These are phyloP conservation scores for Cryptomeria japonica DNA, from an alignment of 75 land plant species.

Conservation along the genomic window DNA sequence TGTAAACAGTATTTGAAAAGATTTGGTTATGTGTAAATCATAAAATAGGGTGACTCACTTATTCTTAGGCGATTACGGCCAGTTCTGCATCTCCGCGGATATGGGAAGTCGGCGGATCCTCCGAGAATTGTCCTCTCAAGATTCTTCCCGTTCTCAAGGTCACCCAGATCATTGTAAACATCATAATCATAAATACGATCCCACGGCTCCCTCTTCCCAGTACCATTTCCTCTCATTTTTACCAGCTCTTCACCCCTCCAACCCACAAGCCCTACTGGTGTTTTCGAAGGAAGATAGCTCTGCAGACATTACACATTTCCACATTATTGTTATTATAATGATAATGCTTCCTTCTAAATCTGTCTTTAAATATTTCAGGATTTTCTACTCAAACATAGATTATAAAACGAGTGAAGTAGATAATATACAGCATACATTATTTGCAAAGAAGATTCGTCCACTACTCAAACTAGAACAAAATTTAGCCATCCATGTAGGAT, in stretches of 20 bases:
- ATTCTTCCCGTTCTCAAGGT: slow-evolving; percentile 11
- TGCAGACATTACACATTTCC: not conserved
- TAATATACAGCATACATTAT: not conserved
- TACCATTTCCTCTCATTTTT: slow-evolving; percentile 20
- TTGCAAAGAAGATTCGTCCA: no score
- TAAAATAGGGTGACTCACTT: no score
- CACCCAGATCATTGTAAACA: slow-evolving; percentile 32
- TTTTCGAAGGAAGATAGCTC: slow-evolving; percentile 24
- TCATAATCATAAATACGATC: slow-evolving; percentile 25
- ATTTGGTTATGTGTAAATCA: no score
- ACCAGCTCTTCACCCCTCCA: slow-evolving; percentile 18
- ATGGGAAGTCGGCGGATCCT: slow-evolving; percentile 21
- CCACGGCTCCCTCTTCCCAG: slow-evolving; percentile 8
- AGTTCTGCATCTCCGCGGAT: slow-evolving; percentile 31
- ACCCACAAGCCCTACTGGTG: slow-evolving; percentile 19
- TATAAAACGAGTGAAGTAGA: not conserved
- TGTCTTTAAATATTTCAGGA: no score
- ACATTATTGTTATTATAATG: not conserved
- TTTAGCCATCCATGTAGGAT: no score
- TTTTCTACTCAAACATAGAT: no score
- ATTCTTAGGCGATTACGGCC: slow-evolving; percentile 15
- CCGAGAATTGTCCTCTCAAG: slow-evolving; percentile 16
- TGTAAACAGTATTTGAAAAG: no score
- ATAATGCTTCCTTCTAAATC: no score
- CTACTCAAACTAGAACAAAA: no score